Percentiles rank a stretch among this genome's conserved stretches.
These are phyloP conservation scores for Chamaecyparis obtusa DNA, from an alignment of 75 land plant species.

Conservation along the genomic window DNA sequence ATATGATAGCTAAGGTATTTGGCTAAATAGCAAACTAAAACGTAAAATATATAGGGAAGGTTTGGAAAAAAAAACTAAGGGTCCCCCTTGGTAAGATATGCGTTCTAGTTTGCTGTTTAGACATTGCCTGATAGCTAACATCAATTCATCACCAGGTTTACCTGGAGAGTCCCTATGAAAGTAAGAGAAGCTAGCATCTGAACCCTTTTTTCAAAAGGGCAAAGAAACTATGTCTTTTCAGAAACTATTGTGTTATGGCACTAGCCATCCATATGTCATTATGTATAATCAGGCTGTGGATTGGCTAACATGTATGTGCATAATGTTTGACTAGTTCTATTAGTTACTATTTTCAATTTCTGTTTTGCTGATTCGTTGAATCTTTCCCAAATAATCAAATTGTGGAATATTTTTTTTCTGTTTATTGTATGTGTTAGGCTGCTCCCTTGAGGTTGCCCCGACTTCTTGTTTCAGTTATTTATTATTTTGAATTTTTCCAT, in stretches of 20 bases:
- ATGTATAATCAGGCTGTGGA: neutral
- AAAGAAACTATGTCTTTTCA: neutral
- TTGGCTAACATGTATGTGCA: neutral
- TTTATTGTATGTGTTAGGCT: neutral
- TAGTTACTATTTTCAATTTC: neutral
- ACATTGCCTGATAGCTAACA: neutral
- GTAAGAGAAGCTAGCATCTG: neutral
- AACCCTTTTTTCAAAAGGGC: neutral
- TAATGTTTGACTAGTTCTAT: neutral
- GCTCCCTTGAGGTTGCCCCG: neutral
- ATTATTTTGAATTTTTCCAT: neutral
- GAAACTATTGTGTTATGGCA: neutral
- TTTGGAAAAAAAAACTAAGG: too few species aligned
- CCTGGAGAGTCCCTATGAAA: neutral
- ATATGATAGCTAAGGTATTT: too few species aligned
- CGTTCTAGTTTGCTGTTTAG: too few species aligned
- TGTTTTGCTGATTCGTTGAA: neutral
- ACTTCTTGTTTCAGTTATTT: neutral
- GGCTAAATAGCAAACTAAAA: too few species aligned
- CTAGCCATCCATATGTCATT: neutral
- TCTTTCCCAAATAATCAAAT: neutral
- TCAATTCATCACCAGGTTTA: neutral
- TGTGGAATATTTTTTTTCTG: neutral
- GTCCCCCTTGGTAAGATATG: too few species aligned
- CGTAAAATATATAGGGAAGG: too few species aligned